phyloP scores from a whole-genome alignment of 306 rosid species.

The Fagus sylvatica region DNA sequence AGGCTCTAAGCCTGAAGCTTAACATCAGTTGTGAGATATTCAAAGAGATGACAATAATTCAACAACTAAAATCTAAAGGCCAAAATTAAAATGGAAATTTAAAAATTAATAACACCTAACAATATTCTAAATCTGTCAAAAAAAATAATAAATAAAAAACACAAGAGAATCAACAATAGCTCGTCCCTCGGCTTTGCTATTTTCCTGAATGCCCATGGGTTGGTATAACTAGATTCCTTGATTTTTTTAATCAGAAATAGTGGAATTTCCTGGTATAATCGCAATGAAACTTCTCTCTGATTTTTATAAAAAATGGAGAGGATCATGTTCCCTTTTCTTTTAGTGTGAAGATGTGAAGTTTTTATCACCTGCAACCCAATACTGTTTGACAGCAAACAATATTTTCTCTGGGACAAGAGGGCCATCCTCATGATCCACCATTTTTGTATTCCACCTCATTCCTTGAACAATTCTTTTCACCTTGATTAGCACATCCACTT shows the following conservation, averaged over 20 bases:
- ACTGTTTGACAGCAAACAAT: slow-evolving; percentile 70
- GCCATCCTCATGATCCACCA: slow-evolving; percentile 85
- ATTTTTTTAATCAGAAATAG: slow-evolving; percentile 13
- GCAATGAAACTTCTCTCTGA: neutral
- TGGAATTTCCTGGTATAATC: neutral
- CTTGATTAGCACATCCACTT: slow-evolving; percentile 46
- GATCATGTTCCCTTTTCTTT: neutral
- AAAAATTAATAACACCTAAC: slow-evolving; percentile 25
- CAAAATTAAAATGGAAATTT: slow-evolving; percentile 12
- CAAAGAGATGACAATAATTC: slow-evolving; percentile 6
- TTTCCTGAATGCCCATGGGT: neutral
- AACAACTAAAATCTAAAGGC: slow-evolving; percentile 6
- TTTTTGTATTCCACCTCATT: slow-evolving; percentile 77
- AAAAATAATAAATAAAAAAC: neutral
- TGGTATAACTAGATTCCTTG: neutral
- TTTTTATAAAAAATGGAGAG: neutral
- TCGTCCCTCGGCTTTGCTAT: slow-evolving; percentile 20
- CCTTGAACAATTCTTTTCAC: slow-evolving; percentile 58
- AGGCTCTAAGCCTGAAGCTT: slow-evolving; percentile 10
- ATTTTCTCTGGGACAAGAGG: slow-evolving; percentile 68
- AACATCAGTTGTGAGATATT: slow-evolving; percentile 12
- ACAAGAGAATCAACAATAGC: slow-evolving; percentile 3
- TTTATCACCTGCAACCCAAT: slow-evolving; percentile 69
- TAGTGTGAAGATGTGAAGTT: slow-evolving; percentile 42
- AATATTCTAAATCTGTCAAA: slow-evolving; percentile 9